A percentile compares a stretch with the other conserved stretches of the same genome.
These are phyloP conservation scores for Curvularia verruculosa DNA, from an alignment of 2,329 filamentous ascomycete species.

Conservation along the genomic window DNA sequence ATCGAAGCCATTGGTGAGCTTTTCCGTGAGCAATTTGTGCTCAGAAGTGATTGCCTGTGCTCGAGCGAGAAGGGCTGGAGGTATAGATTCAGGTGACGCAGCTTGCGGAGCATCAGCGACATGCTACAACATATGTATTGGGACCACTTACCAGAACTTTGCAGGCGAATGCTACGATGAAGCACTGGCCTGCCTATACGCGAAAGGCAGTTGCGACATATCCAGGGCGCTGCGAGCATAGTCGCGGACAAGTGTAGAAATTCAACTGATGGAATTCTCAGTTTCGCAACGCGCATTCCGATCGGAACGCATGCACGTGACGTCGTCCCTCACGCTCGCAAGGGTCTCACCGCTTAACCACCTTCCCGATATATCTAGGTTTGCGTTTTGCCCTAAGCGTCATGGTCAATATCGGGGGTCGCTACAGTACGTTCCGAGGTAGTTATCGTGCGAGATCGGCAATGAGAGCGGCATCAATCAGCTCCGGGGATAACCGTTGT, in stretches of 20 bases:
- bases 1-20: conserved; percentile 62
- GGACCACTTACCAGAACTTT: conserved; percentile 33
- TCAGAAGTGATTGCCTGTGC: conserved; percentile 63
- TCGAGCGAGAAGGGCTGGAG: conserved; percentile 61
- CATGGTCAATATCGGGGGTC: conserved; percentile 13
- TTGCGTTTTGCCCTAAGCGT: conserved; percentile 3
- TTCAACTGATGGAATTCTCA: conserved; percentile 14
- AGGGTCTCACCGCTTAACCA: conserved; percentile 9
- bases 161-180: conserved; percentile 36
- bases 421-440: conserved; percentile 24
- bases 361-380: conserved; percentile 21
- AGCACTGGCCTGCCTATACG: conserved; percentile 45
- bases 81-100: conserved; percentile 49
- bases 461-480: conserved; percentile 28
- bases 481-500: conserved; percentile 41
- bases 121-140: neutral
- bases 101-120: conserved; percentile 23
- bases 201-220: conserved; percentile 56
- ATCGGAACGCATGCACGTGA: conserved; percentile 39
- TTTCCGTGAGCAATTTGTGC: conserved; percentile 59
- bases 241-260: conserved; percentile 12
- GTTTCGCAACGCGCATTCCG: conserved; percentile 31
- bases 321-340: conserved; percentile 1
- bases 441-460: conserved; percentile 31
- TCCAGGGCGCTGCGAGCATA: conserved; percentile 53